A percentile compares a stretch with the other conserved stretches of the same genome.
These are phyloP conservation scores for Penicillium frequentans DNA, from an alignment of 2,329 filamentous ascomycete species.

Conservation along the genomic window DNA sequence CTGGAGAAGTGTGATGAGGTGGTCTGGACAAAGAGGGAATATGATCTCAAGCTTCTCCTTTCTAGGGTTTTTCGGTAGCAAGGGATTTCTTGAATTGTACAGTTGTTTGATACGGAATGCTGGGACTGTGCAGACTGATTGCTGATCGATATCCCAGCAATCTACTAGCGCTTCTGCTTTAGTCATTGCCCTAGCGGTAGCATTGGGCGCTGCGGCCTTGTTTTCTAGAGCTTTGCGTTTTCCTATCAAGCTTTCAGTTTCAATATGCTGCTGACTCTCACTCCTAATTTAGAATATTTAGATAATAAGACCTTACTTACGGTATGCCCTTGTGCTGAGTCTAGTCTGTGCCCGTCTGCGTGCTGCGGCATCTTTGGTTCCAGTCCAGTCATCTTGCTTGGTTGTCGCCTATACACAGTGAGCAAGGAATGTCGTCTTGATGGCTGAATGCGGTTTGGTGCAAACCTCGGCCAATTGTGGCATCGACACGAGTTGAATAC, in stretches of 20 bases:
- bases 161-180: conserved; percentile 33
- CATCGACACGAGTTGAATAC: conserved; percentile 34
- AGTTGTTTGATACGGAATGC: conserved; percentile 32
- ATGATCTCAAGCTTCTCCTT: conserved; percentile 22
- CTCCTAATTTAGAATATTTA: neutral
- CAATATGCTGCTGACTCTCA: neutral
- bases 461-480: conserved; percentile 42
- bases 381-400: conserved; percentile 50
- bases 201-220: conserved; percentile 18
- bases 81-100: conserved; percentile 31
- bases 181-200: conserved; percentile 14
- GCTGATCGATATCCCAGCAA: conserved; percentile 36
- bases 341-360: conserved; percentile 47
- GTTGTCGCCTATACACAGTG: conserved; percentile 35
- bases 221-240: conserved; percentile 32
- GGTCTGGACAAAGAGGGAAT: conserved; percentile 44
- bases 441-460: conserved; percentile 11
- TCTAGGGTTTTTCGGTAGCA: conserved; percentile 27
- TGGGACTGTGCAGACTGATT: conserved; percentile 33
- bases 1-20: conserved; percentile 46
- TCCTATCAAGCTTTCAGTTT: conserved; percentile 28
- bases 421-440: conserved; percentile 25
- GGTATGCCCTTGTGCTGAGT: conserved; percentile 49
- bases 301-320: conserved; percentile 34
- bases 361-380: conserved; percentile 43